phyloP scores from a whole-genome alignment of 805 yeast species.

The Cyberlindnera americana region DNA sequence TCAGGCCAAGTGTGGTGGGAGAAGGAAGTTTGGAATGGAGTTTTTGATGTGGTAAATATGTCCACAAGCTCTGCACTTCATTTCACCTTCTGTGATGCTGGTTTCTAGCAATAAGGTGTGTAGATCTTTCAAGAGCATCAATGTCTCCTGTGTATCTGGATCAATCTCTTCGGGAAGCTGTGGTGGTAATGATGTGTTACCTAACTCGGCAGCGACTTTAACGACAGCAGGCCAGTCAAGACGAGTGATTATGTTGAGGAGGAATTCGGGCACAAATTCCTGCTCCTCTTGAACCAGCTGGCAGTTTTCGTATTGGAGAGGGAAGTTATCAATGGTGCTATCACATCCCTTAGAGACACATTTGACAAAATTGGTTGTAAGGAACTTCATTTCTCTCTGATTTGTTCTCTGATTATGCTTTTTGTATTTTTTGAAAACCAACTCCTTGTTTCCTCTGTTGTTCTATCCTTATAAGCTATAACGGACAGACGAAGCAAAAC shows the following conservation, averaged over 20 bases:
- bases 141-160: constrained; percentile 34
- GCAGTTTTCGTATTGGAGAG: constrained; percentile 67
- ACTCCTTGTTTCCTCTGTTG: too few species aligned
- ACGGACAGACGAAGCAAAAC: too few species aligned
- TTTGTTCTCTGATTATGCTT: background rate
- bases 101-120: constrained; percentile 82
- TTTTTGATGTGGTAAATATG: constrained; percentile 89
- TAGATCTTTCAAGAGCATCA: constrained; percentile 62
- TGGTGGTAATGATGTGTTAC: constrained; percentile 54
- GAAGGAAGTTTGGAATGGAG: constrained; percentile 87
- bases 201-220: constrained; percentile 67
- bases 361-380: constrained; percentile 94
- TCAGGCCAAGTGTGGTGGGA: constrained; percentile 88
- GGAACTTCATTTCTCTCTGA: constrained; percentile 65
- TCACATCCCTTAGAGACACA: constrained; percentile 87
- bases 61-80: constrained; percentile 83
- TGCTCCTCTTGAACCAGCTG: constrained; percentile 65
- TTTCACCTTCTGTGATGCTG: constrained; percentile 80
- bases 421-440: background rate
- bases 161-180: constrained; percentile 49
- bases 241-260: constrained; percentile 71
- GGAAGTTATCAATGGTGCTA: constrained; percentile 71
- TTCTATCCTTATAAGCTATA: too few species aligned
- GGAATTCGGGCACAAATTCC: constrained; percentile 80
- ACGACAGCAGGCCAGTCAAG: constrained; percentile 86